These are phyloP conservation scores for Fusarium tupiense DNA, from an alignment of 2,329 filamentous ascomycete genomes.

Conservation along the genomic window DNA sequence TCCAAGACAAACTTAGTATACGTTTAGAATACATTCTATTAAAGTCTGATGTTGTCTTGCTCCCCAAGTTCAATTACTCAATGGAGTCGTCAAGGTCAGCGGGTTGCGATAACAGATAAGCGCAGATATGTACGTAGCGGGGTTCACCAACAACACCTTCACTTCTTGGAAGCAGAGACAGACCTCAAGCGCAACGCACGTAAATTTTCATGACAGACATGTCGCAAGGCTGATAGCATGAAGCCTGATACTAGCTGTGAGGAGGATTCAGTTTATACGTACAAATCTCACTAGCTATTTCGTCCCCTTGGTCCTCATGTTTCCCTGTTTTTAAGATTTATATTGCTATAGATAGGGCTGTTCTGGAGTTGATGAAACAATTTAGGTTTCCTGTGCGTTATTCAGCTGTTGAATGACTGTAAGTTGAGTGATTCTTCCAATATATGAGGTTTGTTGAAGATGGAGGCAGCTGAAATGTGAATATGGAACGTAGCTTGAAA, in stretches of 20 bases:
- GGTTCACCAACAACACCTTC: fast-evolving
- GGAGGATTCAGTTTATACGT: fast-evolving
- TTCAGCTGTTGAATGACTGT: fast-evolving
- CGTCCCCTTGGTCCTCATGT: fast-evolving
- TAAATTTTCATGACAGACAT: fast-evolving
- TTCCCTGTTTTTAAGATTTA: background rate
- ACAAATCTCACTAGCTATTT: fast-evolving
- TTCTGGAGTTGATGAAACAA: fast-evolving
- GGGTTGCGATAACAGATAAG: background rate
- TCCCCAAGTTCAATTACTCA: fast-evolving
- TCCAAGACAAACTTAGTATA: fast-evolving
- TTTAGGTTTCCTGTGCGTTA: fast-evolving
- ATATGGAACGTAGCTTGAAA: background rate
- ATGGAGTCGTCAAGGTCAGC: background rate
- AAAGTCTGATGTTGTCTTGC: background rate
- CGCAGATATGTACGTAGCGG: background rate
- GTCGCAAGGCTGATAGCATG: fast-evolving
- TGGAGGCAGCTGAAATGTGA: fast-evolving
- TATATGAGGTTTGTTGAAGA: background rate
- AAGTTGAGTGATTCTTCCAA: fast-evolving
- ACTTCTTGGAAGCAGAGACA: too few species aligned
- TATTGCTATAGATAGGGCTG: fast-evolving
- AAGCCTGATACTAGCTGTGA: fast-evolving
- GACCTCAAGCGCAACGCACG: background rate
- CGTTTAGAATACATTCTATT: fast-evolving